Evolutionary conservation across 345 rosid genomes (phyloP).

Genomic region (Citrus australasica): DNA sequence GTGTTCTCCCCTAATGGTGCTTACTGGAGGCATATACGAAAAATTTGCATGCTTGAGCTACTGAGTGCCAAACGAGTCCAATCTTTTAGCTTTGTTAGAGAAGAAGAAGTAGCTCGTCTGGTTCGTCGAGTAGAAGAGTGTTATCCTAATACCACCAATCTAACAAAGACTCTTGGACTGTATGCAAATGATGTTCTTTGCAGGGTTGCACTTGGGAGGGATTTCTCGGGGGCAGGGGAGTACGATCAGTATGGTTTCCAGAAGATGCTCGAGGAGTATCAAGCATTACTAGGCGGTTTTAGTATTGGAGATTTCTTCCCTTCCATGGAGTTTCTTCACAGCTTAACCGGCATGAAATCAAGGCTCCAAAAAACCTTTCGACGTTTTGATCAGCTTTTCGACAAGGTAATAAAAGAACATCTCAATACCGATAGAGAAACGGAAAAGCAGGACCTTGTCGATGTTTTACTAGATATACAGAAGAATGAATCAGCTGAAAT

Average conservation of each 20-base stretch:
- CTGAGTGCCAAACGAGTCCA: slow-evolving; percentile 36
- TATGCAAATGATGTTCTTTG: slow-evolving; percentile 36
- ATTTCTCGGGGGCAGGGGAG: slow-evolving; percentile 28
- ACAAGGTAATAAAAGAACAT: slow-evolving; percentile 34
- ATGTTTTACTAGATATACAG: slow-evolving; percentile 32
- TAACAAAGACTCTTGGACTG: slow-evolving; percentile 23
- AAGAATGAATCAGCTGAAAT: slow-evolving; percentile 21
- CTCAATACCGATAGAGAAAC: slow-evolving; percentile 10
- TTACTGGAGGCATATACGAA: slow-evolving; percentile 41
- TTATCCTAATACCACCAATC: slow-evolving; percentile 22
- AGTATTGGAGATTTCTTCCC: slow-evolving; percentile 42
- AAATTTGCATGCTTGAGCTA: slow-evolving; percentile 39
- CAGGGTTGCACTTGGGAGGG: slow-evolving; percentile 34
- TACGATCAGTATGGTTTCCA: slow-evolving; percentile 39
- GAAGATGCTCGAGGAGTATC: slow-evolving; percentile 43
- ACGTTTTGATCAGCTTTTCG: slow-evolving; percentile 31
- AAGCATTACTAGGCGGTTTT: slow-evolving; percentile 36
- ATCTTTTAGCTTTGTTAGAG: slow-evolving; percentile 29
- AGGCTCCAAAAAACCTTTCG: slow-evolving; percentile 24
- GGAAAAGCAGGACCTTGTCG: slow-evolving; percentile 28
- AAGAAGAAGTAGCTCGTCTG: slow-evolving; percentile 38
- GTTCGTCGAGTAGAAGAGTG: slow-evolving; percentile 24
- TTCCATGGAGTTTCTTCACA: slow-evolving; percentile 34
- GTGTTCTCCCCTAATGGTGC: slow-evolving; percentile 39
- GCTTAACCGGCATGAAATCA: slow-evolving; percentile 32